phyloP scores from a whole-genome alignment of 805 yeast species.

The Brettanomyces bruxellensis region DNA sequence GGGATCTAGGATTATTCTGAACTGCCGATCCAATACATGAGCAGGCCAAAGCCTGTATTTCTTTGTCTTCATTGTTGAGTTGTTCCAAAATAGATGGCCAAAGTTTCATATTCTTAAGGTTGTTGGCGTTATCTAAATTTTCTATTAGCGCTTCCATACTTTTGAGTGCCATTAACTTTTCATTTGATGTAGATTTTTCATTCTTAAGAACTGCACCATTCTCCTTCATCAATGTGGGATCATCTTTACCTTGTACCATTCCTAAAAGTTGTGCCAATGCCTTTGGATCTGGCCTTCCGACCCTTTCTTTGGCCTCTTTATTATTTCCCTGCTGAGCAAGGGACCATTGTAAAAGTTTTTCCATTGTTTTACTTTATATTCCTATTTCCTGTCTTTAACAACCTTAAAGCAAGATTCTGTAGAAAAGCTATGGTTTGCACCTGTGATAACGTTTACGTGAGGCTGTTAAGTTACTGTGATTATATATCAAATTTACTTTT shows the following conservation, averaged over 20 bases:
- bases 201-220: conserved; percentile 46
- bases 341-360: conserved; percentile 88
- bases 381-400: too few relatives aligned
- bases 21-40: conserved; percentile 78
- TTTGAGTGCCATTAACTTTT: conserved; percentile 70
- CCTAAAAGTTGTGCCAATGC: conserved; percentile 71
- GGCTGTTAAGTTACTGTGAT: too few relatives aligned
- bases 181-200: conserved; percentile 53
- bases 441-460: too few relatives aligned
- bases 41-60: conserved; percentile 50
- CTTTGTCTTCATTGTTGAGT: conserved; percentile 34
- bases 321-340: conserved; percentile 69
- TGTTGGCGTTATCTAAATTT: conserved; percentile 90
- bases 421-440: too few relatives aligned
- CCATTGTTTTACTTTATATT: conserved; percentile 42
- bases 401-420: too few relatives aligned
- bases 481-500: too few relatives aligned
- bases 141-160: conserved; percentile 91
- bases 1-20: conserved; percentile 79
- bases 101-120: conserved; percentile 69
- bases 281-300: conserved; percentile 74
- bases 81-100: conserved; percentile 67
- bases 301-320: conserved; percentile 51
- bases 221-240: conserved; percentile 79
- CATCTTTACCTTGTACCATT: conserved; percentile 53